Evolutionary conservation across 257 asterid species (phyloP).

Genomic region (Oldenlandia corymbosa): DNA sequence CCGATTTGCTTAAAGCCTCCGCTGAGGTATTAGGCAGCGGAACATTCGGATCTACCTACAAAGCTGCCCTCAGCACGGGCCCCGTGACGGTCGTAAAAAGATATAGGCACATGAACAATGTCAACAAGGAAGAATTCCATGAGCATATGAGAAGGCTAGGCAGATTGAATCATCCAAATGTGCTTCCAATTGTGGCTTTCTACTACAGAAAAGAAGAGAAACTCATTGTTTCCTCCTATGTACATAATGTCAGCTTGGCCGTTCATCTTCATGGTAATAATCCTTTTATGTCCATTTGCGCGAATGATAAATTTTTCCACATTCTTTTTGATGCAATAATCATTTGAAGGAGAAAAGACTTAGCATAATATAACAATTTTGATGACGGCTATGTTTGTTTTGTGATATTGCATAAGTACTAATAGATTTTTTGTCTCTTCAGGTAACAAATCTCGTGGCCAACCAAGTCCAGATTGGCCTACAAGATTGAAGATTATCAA

Average conservation of each 20-base stretch:
- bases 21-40: conserved; percentile 93
- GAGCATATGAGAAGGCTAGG: conserved; percentile 97
- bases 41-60: conserved; percentile 69
- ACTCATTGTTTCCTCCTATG: conserved; percentile 56
- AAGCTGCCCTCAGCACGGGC: conserved; percentile 50
- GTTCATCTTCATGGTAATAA: conserved; percentile 73
- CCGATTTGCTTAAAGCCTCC: conserved; percentile 77
- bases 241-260: conserved; percentile 60
- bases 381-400: too few relatives aligned
- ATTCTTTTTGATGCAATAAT: too few relatives aligned
- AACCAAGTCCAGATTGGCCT: conserved; percentile 60
- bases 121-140: conserved; percentile 59
- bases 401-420: too few relatives aligned
- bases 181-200: conserved; percentile 70
- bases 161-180: conserved; percentile 49
- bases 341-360: too few relatives aligned
- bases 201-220: conserved; percentile 90
- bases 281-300: too few relatives aligned
- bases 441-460: conserved; percentile 52
- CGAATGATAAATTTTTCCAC: too few relatives aligned
- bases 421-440: too few relatives aligned
- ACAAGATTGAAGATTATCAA: conserved; percentile 59
- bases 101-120: conserved; percentile 71
- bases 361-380: too few relatives aligned
- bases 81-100: conserved; percentile 76